Evolutionary conservation across 305 asterid species (phyloP).

Genomic region (Solanum hybrid): DNA sequence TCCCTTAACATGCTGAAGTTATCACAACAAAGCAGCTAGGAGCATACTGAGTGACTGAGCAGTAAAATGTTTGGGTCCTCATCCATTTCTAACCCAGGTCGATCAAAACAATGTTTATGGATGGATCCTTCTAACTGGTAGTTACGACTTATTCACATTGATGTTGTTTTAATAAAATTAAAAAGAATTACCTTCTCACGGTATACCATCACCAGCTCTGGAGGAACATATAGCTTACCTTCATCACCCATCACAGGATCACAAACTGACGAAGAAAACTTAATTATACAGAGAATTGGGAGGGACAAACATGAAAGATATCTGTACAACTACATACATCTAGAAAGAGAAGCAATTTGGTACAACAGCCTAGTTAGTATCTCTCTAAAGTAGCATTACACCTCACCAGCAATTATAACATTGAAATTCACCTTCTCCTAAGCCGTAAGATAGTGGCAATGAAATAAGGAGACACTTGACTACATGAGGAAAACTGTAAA

Average conservation of each 20-base stretch:
- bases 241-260: constrained; percentile 98
- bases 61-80: neutral
- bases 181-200: constrained; percentile 66
- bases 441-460: neutral
- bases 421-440: neutral
- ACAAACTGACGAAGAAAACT: constrained; percentile 55
- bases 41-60: neutral
- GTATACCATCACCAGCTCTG: constrained; percentile 73
- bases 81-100: neutral
- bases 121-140: neutral
- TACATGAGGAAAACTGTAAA: neutral
- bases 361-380: neutral
- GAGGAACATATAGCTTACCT: constrained; percentile 89
- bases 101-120: neutral
- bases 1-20: neutral
- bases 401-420: neutral
- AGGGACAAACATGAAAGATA: neutral
- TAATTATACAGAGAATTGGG: constrained; percentile 7
- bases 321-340: neutral
- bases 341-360: neutral
- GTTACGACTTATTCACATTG: neutral
- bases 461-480: neutral
- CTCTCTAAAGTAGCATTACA: neutral
- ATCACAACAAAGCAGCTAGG: neutral
- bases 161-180: neutral